Percentiles rank a stretch among this genome's conserved stretches.
Conservation (phyloP, 148 eudicot genomes). For the Rhododendron williamsianum region DNA sequence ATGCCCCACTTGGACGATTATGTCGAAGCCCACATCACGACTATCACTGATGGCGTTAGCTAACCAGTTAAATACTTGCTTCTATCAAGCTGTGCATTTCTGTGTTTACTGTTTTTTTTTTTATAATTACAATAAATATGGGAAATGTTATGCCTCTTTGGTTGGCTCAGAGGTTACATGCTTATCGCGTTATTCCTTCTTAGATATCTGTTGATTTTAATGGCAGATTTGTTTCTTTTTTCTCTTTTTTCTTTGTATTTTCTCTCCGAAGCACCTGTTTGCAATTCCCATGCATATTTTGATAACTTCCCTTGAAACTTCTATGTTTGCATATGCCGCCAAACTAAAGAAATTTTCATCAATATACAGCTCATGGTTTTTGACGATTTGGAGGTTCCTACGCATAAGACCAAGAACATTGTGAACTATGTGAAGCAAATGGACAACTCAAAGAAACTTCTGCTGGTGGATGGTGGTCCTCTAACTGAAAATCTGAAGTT, state of each 20-base stretch:
- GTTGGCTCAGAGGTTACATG: neutral
- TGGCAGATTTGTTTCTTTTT: neutral
- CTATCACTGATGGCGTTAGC: neutral
- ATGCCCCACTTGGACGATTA: neutral
- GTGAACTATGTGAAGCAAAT: constrained; percentile 66
- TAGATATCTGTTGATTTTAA: neutral
- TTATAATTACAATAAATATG: neutral
- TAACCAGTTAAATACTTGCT: neutral
- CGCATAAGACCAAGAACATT: constrained; percentile 91
- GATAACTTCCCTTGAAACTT: neutral
- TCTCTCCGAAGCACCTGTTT: neutral
- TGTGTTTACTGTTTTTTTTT: neutral
- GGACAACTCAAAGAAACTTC: constrained; percentile 69
- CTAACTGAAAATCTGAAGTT: constrained; percentile 66
- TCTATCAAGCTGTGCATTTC: neutral
- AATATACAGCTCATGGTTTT: constrained; percentile 68
- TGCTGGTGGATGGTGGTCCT: constrained; percentile 81
- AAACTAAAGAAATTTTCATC: constrained; percentile 4
- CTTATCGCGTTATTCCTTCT: neutral
- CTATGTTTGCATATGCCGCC: neutral
- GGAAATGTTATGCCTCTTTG: neutral
- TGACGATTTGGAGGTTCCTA: constrained; percentile 72
- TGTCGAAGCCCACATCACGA: neutral
- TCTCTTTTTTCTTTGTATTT: neutral
- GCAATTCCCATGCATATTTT: neutral